phyloP scores from a whole-genome alignment of 495 filamentous ascomycete species.

The Daldinia decipiens region DNA sequence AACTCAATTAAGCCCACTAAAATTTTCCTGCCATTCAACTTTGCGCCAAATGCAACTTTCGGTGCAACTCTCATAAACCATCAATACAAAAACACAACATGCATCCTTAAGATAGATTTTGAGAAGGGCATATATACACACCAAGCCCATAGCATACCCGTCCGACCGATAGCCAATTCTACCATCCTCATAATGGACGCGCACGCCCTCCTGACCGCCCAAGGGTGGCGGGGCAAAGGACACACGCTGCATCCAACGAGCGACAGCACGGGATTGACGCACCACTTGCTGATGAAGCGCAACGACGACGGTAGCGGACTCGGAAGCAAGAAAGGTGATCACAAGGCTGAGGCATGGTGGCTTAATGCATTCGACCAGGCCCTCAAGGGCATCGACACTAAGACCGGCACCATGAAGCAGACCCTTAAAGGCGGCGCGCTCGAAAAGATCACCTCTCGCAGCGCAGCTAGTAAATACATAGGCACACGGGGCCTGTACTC shows the following conservation, averaged over 20 bases:
- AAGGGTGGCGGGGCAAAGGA: constrained; percentile 82
- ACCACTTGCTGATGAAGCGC: constrained; percentile 73
- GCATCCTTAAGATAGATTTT: not conserved
- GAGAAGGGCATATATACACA: not conserved
- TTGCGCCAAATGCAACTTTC: constrained; percentile 6
- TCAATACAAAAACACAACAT: constrained; percentile 5
- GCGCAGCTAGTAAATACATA: constrained; percentile 55
- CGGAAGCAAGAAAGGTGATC: constrained; percentile 71
- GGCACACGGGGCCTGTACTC: constrained; percentile 75
- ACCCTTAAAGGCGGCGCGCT: constrained; percentile 62
- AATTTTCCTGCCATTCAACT: constrained; percentile 25
- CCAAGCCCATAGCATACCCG: not conserved
- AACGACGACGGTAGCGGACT: constrained; percentile 76
- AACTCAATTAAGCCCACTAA: constrained; percentile 24
- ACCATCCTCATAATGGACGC: constrained; percentile 64
- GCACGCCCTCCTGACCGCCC: constrained; percentile 73
- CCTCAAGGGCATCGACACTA: constrained; percentile 73
- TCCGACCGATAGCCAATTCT: not conserved
- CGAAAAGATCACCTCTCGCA: constrained; percentile 58
- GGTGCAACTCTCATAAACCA: constrained; percentile 1
- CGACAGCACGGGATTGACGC: constrained; percentile 71
- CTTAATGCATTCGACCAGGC: constrained; percentile 81
- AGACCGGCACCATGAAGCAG: constrained; percentile 59
- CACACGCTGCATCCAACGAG: constrained; percentile 75
- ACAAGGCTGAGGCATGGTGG: constrained; percentile 81